Evolutionary conservation across 2,329 filamentous ascomycete genomes (phyloP), one percentile per base, ranked within the genome.

Genomic region (Bretziella fagacearum): DNA sequence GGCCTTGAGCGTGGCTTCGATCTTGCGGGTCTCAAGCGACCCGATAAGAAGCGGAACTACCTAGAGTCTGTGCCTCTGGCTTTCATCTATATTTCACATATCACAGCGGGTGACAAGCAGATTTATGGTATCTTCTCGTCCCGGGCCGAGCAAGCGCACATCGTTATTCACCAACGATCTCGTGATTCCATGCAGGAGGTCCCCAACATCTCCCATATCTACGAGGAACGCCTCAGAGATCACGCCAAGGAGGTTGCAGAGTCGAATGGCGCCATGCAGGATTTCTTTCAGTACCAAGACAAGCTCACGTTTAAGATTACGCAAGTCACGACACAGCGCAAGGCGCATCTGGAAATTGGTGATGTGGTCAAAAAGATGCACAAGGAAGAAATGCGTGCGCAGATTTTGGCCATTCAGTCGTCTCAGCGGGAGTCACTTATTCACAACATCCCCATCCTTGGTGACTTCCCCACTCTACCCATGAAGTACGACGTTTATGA

Each of bases 1-100:
- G 91, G 91, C 46, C 66, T 99, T 6, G 91, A 98, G 54, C 80
- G 89, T 55, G 93, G 91, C 0, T 98, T 99, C 56, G 86, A 95
- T 54, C 69, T 99, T 2, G 74, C 73, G 8, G 73, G 83, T 5
- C 65, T 99, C 37, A 77, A 79, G 54, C 75, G 78, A 15, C 73
- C 79, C 1, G 62, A 71, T 0, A 81, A 85, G 56, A 67, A 65
- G 1, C 66, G 59, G 29, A 64, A 80, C 0, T 98, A 98, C 56
- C 75, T 98, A 2, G 73, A 80, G 15, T 71, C 79, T 2, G 76
- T 79, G 0, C 70, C 76, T 1, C 69, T 96, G 59, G 79, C 79
- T 17, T 98, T 93, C 58, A 70, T 96, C 46, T 95, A 91, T 58
- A 68, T 98, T 23, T 95, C 94, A 49, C 91, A 99, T 62, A 81